A percentile compares a stretch with the other conserved stretches of the same genome.
Conservation (phyloP, 805 yeast genomes). For the Starmerella cellae region DNA sequence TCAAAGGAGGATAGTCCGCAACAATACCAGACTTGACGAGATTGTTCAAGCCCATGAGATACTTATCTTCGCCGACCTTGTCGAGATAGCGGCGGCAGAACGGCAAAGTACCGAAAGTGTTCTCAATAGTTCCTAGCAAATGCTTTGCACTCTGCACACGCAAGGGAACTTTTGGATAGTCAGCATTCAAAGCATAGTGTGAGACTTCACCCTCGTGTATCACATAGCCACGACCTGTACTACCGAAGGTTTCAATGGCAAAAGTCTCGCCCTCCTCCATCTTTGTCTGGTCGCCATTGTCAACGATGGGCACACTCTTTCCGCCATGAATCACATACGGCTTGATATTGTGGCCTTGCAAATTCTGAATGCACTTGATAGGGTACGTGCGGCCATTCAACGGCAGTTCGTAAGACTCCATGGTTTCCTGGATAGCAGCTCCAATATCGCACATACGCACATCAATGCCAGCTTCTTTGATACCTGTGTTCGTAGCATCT, state of each 20-base stretch:
- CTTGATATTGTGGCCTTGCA: constrained; percentile 87
- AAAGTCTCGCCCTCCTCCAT: constrained; percentile 98
- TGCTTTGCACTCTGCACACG: constrained; percentile 55
- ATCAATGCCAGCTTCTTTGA: constrained; percentile 87
- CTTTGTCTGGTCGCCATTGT: constrained; percentile 84
- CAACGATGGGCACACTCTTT: constrained; percentile 90
- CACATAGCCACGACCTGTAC: constrained; percentile 91
- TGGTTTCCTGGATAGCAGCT: constrained; percentile 88
- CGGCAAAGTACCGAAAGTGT: constrained; percentile 84
- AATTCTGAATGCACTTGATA: constrained; percentile 76
- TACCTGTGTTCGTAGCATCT: constrained; percentile 89
- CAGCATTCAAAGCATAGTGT: constrained; percentile 64
- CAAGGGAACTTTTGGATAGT: constrained; percentile 37
- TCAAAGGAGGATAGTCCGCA: constrained; percentile 86
- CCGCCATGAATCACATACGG: constrained; percentile 84
- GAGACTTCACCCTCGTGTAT: constrained; percentile 81
- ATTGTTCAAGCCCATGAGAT: constrained; percentile 71
- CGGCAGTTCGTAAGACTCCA: constrained; percentile 94
- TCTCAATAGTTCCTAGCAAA: constrained; percentile 55
- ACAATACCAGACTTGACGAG: constrained; percentile 79
- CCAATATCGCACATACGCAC: constrained; percentile 92
- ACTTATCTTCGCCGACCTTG: constrained; percentile 81
- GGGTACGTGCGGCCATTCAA: constrained; percentile 74
- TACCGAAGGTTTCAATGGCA: constrained; percentile 96
- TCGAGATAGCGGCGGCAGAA: constrained; percentile 94